Base-by-base conservation (phyloP, 228 moss, liverwort and hornwort species). In the Sphagnum fallax region DNA sequence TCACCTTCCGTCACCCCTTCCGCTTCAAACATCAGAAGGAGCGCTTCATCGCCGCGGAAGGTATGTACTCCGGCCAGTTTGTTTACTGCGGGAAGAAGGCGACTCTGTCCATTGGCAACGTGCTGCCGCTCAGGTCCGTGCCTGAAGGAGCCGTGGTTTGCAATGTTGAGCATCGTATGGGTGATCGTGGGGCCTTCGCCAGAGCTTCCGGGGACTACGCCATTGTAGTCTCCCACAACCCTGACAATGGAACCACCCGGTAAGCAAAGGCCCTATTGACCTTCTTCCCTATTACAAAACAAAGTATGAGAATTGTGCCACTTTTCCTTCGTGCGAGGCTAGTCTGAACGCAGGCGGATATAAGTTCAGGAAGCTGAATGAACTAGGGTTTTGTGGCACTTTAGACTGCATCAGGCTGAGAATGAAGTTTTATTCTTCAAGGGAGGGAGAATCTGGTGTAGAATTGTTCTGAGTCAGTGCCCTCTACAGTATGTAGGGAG, bases 11-110 rank as follows among this genome's bases (percentile, higher is more conserved):
- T 67, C 88, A 88, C 47, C 82, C 94, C 0, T 94, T 94, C 71
- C 90, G 94, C 5, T 94, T 91, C 88, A 94, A 94, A 60, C 78
- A 78, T 6, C 88, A 94, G 75, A 94, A 91, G 82, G 91, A 91
- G 77, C 65, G 90, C 49, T 86, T 94, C 70, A 81, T 94, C 5
- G 91, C 90, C 48, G 91, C 91, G 4, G 88, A 94, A 77, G 90
- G 92, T 13, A 88, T 88, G 88, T 88, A 88, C 71, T 81, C 88
- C 5, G 85, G 90, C 0, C 92, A 95, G 76, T 95, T 95, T 16
- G 88, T 95, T n/a, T 95, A 95, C 75, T 95, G 88, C 73, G 88
- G 90, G 49, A 95, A 95, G 87, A 95, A 95, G 86, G 90, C 90
- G 0, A 84, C 86, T 5, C 74, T 94, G 18, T 84, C 88, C 32